Base-by-base conservation (phyloP, 2,329 filamentous ascomycete genomes). In the Botrytis hyacinthi region DNA sequence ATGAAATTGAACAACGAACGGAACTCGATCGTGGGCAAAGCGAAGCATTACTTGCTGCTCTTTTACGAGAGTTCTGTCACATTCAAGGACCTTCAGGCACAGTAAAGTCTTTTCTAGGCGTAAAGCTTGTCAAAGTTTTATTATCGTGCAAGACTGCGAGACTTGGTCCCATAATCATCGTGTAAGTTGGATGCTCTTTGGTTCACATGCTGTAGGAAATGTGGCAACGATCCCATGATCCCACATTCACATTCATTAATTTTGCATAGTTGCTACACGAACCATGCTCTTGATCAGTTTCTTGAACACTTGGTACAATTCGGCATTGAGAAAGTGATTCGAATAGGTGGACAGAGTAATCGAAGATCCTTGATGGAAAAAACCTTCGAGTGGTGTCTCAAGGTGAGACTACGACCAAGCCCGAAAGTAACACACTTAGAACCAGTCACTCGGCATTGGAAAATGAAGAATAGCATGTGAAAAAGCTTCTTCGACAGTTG, bases 241-340 rank as follows among this genome's bases (percentile, higher is more conserved):
- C 12, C 26, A 54, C 5, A 54, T 10, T 46, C 16, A 68, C 22
- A 48, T 26, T 68, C 10, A 37, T 48, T 9, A 12, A 70, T 29
- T 8, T 51, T 22, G 8, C 10, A 10, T 46, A 80, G 79, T 3
- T 82, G 80, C 65, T 82, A 81, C 46, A 82, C 76, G 5, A 78
- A 78, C 59, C 77, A 78, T 66, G 75, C 76, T 22, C 35, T 82
- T 0, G 81, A 82, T 73, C 80, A 82, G 76, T 84, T 88, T 16
- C 81, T 90, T 0, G 86, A 88, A 73, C 82, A 86, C 73, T 77
- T 89, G 0, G 54, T 87, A 0, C 76, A 83, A 6, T 79, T 78
- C n/a, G 83, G 82, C 4, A 77, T 87, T 18, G 75, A 77, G 0
- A 82, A 86, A 32, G 82, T 89, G 42, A 82, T 89, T 44, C 86